Percentiles rank a stretch among this genome's conserved stretches.
phyloP scores from a whole-genome alignment of 2,329 filamentous ascomycete genomes.

The Ramichloridium luteum region DNA sequence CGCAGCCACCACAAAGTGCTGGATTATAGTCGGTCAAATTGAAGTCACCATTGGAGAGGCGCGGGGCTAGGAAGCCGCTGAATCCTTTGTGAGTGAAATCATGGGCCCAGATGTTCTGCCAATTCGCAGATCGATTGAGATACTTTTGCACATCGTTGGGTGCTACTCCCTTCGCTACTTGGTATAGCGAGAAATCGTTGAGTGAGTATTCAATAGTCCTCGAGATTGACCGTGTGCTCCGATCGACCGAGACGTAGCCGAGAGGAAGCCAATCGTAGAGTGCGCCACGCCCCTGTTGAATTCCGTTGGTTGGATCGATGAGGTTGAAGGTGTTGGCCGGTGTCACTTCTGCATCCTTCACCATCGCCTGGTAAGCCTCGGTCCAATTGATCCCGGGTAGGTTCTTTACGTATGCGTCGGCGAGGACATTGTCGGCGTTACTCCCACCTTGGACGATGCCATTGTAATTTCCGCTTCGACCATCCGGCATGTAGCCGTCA shows the following conservation, averaged over 20 bases:
- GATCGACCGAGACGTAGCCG: slow-evolving; percentile 28
- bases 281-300: slow-evolving; percentile 32
- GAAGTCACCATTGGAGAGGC: slow-evolving; percentile 19
- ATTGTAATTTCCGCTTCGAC: slow-evolving; percentile 24
- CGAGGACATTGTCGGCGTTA: slow-evolving; percentile 26
- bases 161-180: slow-evolving; percentile 29
- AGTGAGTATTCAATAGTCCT: slow-evolving; percentile 33
- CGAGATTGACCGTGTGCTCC: slow-evolving; percentile 28
- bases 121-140: slow-evolving; percentile 28
- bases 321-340: slow-evolving; percentile 22
- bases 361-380: slow-evolving; percentile 24
- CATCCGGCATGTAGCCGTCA: slow-evolving; percentile 27
- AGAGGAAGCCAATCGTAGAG: slow-evolving; percentile 33
- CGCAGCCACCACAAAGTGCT: slow-evolving; percentile 30
- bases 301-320: slow-evolving; percentile 22
- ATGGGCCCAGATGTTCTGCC: slow-evolving; percentile 32
- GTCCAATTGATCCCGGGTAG: slow-evolving; percentile 24
- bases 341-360: slow-evolving; percentile 24
- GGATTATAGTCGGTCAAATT: slow-evolving; percentile 29
- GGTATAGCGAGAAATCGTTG: slow-evolving; percentile 32
- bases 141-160: slow-evolving; percentile 30
- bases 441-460: slow-evolving; percentile 25
- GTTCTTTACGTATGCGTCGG: slow-evolving; percentile 25
- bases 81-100: slow-evolving; percentile 26
- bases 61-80: slow-evolving; percentile 21